Evolutionary conservation across 2,329 filamentous ascomycete genomes (phyloP).

Genomic region (Phyllosticta citriasiana): DNA sequence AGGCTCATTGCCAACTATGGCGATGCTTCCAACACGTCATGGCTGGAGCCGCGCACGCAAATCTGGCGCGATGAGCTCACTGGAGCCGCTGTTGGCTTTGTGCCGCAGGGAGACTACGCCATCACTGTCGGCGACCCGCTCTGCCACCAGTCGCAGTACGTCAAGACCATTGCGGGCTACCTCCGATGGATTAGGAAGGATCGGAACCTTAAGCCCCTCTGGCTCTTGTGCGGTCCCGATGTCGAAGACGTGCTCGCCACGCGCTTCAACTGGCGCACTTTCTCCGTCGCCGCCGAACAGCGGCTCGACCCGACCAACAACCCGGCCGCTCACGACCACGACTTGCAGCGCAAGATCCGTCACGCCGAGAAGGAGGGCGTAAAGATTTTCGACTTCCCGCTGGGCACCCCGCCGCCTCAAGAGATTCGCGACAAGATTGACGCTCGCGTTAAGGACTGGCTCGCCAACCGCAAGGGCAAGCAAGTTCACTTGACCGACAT

Average conservation of each 20-base stretch:
- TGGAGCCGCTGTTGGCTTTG: conserved; percentile 77
- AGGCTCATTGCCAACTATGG: conserved; percentile 93
- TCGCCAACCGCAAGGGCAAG: conserved; percentile 65
- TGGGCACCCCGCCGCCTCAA: conserved; percentile 53
- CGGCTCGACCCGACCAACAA: conserved; percentile 67
- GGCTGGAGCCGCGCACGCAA: conserved; percentile 80
- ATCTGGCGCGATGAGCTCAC: conserved; percentile 74
- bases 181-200: conserved; percentile 65
- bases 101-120: conserved; percentile 64
- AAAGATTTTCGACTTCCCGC: conserved; percentile 62
- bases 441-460: conserved; percentile 68
- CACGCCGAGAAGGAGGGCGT: conserved; percentile 76
- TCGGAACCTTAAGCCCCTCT: conserved; percentile 65
- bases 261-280: conserved; percentile 75
- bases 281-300: conserved; percentile 83
- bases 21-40: conserved; percentile 87
- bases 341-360: conserved; percentile 64
- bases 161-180: conserved; percentile 62
- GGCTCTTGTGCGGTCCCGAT: conserved; percentile 75
- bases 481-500: conserved; percentile 90
- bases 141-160: conserved; percentile 69
- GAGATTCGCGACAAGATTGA: conserved; percentile 63
- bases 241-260: conserved; percentile 71
- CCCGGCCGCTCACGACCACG: conserved; percentile 52
- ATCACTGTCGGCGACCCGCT: conserved; percentile 83